Evolutionary conservation across 108 stramenopile species (phyloP), one percentile per base, ranked within the genome.

Genomic region (Skeletonema menzelii): DNA sequence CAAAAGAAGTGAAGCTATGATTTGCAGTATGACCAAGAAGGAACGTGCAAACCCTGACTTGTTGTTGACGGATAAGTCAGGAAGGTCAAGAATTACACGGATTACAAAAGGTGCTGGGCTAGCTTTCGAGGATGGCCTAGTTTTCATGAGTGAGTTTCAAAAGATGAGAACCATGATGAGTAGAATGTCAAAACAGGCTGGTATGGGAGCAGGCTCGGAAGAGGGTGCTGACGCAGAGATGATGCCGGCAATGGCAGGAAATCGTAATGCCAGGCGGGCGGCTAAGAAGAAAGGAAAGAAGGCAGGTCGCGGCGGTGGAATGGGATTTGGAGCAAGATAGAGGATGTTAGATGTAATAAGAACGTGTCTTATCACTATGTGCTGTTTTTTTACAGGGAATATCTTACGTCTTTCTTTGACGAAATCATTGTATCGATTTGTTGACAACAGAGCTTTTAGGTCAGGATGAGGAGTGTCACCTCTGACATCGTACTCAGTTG

Each of bases 141-240:
- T 68, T 34, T 97, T 98, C 83, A 89, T 97, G 72, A 84, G 85
- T 56, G 97, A 98, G 79, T 98, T 98, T 67, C 96, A 97, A 75
- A 83, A 87, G 72, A 98, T 98, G 97, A 75, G 88, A 84, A 93
- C 94, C 10, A 97, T 97, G 94, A 98, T 98, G 85, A 91, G 90
- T 63, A 82, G 94, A 19, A 97, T 97, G 97, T 83, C 89, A 32
- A 97, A 96, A 71, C 84, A 86, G 69, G 94, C 92, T 79, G 83
- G 84, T 4, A 74, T 70, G 67, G 72, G 67, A 46, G 46, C 58
- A 61, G 72, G 67, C 1, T 44, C 81, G 12, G 49, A 53, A 53
- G 69, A 40, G n/a, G 59, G 69, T 3, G 75, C 30, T 24, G 79
- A 66, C 27, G 77, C 46, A 56, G 72, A 66, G 22, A 69, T 77